Evolutionary conservation across 495 filamentous ascomycete genomes (phyloP).

Genomic region (Neurospora cerealis): DNA sequence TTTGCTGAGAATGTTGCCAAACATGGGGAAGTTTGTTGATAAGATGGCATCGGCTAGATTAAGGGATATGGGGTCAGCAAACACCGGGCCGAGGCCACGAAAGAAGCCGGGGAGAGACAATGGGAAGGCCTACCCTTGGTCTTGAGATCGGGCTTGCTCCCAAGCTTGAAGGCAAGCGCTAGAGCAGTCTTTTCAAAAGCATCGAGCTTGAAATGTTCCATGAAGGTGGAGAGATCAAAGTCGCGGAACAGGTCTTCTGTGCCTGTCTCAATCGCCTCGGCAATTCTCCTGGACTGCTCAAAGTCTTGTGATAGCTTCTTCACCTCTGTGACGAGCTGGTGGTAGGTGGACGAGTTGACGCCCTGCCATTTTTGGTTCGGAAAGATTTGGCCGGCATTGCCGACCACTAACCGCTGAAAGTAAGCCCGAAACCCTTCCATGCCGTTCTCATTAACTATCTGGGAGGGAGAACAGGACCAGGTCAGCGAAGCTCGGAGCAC

Average conservation of each 20-base stretch:
- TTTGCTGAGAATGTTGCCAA: constrained; percentile 60
- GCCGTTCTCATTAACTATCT: constrained; percentile 91
- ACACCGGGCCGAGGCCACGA: constrained; percentile 1
- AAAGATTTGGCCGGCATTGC: constrained; percentile 81
- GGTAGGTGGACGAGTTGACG: constrained; percentile 63
- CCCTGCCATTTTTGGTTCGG: constrained; percentile 32
- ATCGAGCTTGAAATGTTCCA: constrained; percentile 89
- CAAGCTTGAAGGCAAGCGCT: constrained; percentile 77
- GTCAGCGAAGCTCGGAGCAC: constrained; percentile 4
- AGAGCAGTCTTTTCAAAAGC: constrained; percentile 79
- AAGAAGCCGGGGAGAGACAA: constrained; percentile 1
- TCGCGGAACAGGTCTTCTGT: constrained; percentile 83
- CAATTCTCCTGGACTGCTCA: constrained; percentile 78
- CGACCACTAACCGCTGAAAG: constrained; percentile 76
- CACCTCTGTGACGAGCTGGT: constrained; percentile 73
- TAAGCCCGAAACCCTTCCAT: constrained; percentile 95
- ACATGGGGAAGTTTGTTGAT: constrained; percentile 58
- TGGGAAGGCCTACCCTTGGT: constrained; percentile 61
- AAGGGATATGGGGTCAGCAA: constrained; percentile 22
- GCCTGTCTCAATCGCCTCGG: constrained; percentile 78
- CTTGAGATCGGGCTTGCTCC: constrained; percentile 66
- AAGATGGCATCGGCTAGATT: constrained; percentile 70
- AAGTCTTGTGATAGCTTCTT: constrained; percentile 71
- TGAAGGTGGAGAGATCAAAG: constrained; percentile 84
- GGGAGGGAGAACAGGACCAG: constrained; percentile 1